Evolutionary conservation across 805 yeast genomes (phyloP), one percentile per base, ranked within the genome.

Genomic region (Cyberlindnera mycetangii): DNA sequence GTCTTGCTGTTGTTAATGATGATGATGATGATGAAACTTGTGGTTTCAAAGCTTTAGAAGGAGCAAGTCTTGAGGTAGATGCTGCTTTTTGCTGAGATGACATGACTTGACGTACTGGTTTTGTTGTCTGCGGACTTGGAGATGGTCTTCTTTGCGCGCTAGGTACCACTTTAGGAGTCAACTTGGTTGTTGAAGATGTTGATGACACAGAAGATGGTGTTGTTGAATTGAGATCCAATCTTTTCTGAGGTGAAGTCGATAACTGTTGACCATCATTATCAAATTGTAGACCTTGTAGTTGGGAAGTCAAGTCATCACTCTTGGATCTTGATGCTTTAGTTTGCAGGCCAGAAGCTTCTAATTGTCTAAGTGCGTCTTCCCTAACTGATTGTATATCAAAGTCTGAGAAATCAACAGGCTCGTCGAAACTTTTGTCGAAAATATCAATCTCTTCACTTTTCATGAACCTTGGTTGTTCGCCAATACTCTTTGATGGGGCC

Each of bases 381-480:
- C 64, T 47, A 17, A 55, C 38, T 9, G 48, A 32, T 20, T 47
- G 44, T 22, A 51, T 21, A 28, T 56, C 58, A 36, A 50, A 51
- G 17, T 49, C 59, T 6, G 47, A 38, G 17, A 48, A 51, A 27
- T 53, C 55, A 33, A n/a, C n/a, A n/a, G n/a, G n/a, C n/a, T 55
- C 59, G 15, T 54, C 59, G 32, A 58, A 54, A 11, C 58, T 52
- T 31, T 48, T 43, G 25, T 59, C 60, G 40, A 55, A 58, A 19
- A 56, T 45, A 28, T 56, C 49, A 9, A 32, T 10, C 16, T 56
- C 56, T 14, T 52, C 48, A n/a, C 47, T 42, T 35, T 37, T 42
- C 11, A 39, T 45, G n/a, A 37, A 28, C n/a, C 44, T 12, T 18
- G 25, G 14, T 5, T 12, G 49, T 2, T 36, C 38, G 12, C 32